phyloP scores from a whole-genome alignment of 2,329 filamentous ascomycete genomes.

The Pseudogymnoascus sp. region DNA sequence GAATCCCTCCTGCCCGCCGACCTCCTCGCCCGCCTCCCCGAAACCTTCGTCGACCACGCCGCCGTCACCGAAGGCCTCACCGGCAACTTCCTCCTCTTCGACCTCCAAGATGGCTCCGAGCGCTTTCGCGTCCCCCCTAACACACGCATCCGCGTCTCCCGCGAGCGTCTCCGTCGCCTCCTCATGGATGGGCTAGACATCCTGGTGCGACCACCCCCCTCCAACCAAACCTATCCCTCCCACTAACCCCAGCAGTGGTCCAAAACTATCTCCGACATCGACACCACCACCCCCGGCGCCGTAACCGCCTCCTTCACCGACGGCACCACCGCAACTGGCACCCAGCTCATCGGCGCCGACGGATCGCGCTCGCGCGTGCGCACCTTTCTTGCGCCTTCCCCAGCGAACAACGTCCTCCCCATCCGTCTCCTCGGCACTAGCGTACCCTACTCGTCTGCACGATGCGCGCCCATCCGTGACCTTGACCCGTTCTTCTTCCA shows the following conservation, averaged over 20 bases:
- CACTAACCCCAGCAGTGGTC: constrained; percentile 30
- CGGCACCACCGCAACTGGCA: constrained; percentile 34
- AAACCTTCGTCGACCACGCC: constrained; percentile 45
- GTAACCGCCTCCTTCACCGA: constrained; percentile 41
- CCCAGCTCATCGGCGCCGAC: constrained; percentile 43
- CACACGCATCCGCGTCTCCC: constrained; percentile 39
- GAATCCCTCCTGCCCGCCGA: constrained; percentile 41
- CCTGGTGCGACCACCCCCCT: constrained; percentile 31
- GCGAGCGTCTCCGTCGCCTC: constrained; percentile 38
- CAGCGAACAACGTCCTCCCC: constrained; percentile 33
- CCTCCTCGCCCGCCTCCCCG: constrained; percentile 37
- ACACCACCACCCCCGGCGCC: constrained; percentile 25
- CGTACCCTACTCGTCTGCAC: constrained; percentile 32
- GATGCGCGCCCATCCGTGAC: constrained; percentile 35
- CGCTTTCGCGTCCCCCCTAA: constrained; percentile 38
- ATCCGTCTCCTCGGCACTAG: constrained; percentile 41
- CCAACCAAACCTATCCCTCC: not conserved
- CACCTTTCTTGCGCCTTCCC: constrained; percentile 30
- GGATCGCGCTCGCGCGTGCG: constrained; percentile 39
- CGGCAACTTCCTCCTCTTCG: constrained; percentile 46
- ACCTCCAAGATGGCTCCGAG: constrained; percentile 42
- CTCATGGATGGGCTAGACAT: constrained; percentile 39
- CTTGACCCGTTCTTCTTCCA: constrained; percentile 49
- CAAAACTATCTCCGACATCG: constrained; percentile 31
- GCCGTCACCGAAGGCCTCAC: constrained; percentile 39